A percentile compares a stretch with the other conserved stretches of the same genome.
phyloP scores from a whole-genome alignment of 768 basidiomycete species.

The Kwoniella sp. region DNA sequence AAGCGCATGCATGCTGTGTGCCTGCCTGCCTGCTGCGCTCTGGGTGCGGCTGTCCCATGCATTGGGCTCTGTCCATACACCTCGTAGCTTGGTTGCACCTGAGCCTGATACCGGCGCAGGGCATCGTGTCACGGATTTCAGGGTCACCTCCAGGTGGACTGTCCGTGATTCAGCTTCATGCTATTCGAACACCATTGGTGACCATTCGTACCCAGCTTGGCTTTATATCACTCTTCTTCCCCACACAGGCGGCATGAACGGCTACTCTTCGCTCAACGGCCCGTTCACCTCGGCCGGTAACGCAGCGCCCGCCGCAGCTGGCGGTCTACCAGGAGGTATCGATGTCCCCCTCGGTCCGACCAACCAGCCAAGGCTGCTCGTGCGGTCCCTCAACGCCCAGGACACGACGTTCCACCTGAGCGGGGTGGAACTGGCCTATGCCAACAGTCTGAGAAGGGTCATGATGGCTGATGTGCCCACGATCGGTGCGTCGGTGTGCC shows the following conservation, averaged over 20 bases:
- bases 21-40: too few species aligned
- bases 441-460: conserved; percentile 87
- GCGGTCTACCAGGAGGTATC: conserved; percentile 12
- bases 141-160: not conserved
- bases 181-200: not conserved
- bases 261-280: conserved; percentile 1
- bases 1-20: not conserved
- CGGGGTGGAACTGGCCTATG: conserved; percentile 93
- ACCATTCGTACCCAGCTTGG: too few species aligned
- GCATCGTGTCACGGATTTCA: too few species aligned
- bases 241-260: not conserved
- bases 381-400: conserved; percentile 63
- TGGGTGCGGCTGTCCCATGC: too few species aligned
- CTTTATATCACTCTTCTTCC: too few species aligned
- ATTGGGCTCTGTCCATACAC: too few species aligned
- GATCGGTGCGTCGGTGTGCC: conserved; percentile 62
- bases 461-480: conserved; percentile 97
- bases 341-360: conserved; percentile 34
- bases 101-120: too few species aligned
- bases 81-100: too few species aligned
- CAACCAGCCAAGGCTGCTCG: conserved; percentile 37
- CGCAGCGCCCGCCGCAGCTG: not conserved
- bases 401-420: conserved; percentile 86
- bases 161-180: not conserved
- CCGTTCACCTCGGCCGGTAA: not conserved